Evolutionary conservation across 139 green algal species (phyloP).

Genomic region (Penium margaritaceum): DNA sequence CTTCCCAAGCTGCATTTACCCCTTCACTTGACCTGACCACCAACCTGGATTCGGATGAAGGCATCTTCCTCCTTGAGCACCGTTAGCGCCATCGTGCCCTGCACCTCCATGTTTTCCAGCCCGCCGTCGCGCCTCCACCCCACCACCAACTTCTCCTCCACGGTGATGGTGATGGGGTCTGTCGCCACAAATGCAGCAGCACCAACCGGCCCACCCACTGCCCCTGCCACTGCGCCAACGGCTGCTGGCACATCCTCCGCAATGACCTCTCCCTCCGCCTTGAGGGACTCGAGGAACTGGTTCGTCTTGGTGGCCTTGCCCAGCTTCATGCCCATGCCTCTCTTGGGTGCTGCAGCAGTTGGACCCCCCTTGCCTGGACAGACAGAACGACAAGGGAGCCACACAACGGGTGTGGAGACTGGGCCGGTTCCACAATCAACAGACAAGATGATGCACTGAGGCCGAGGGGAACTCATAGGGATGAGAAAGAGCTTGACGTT

Average conservation of each 20-base stretch:
- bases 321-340: constrained; percentile 64
- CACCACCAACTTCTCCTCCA: constrained; percentile 58
- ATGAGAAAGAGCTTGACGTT: too few relatives aligned
- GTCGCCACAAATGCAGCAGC: constrained; percentile 9
- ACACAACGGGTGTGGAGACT: too few relatives aligned
- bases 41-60: constrained; percentile 57
- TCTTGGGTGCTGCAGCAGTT: constrained; percentile 23
- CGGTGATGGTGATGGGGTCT: constrained; percentile 42
- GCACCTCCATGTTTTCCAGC: constrained; percentile 86
- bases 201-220: not conserved
- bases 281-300: constrained; percentile 76
- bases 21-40: not conserved
- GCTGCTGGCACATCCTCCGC: constrained; percentile 48
- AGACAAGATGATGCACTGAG: too few relatives aligned
- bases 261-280: constrained; percentile 68
- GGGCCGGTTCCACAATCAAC: too few relatives aligned
- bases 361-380: too few relatives aligned
- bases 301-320: constrained; percentile 69
- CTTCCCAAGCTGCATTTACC: not conserved
- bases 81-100: constrained; percentile 76
- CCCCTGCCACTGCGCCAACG: constrained; percentile 36
- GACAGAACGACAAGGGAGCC: too few relatives aligned
- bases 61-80: constrained; percentile 69
- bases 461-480: too few relatives aligned
- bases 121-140: constrained; percentile 82